Conservation (phyloP, 108 stramenopile species). For the Pseudonitzschia multiseries region DNA sequence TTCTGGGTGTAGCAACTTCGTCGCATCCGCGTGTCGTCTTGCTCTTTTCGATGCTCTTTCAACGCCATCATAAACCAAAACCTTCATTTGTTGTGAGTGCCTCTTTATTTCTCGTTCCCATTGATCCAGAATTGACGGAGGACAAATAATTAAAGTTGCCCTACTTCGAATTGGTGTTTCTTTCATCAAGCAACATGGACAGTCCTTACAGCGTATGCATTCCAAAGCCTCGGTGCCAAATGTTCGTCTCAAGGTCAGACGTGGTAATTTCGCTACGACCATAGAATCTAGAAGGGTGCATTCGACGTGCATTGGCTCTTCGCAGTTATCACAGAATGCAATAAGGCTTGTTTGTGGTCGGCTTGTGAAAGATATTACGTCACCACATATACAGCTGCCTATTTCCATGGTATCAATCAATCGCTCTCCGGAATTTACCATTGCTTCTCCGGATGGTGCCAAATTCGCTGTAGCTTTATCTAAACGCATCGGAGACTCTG, state of each 20-base stretch:
- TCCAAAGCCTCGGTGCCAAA: slow-evolving; percentile 18
- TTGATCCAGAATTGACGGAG: slow-evolving; percentile 63
- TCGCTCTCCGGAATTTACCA: slow-evolving; percentile 1
- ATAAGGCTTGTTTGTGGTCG: neutral
- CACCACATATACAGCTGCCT: slow-evolving; percentile 46
- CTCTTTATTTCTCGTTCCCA: slow-evolving; percentile 66
- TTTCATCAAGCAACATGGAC: slow-evolving; percentile 41
- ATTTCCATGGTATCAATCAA: slow-evolving; percentile 25
- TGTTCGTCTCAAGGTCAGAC: slow-evolving; percentile 4
- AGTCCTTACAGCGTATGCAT: slow-evolving; percentile 22
- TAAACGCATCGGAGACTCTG: neutral
- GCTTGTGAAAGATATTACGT: slow-evolving; percentile 13
- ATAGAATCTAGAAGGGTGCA: slow-evolving; percentile 37
- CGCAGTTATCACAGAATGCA: slow-evolving; percentile 39
- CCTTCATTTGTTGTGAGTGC: slow-evolving; percentile 54
- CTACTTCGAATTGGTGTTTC: slow-evolving; percentile 40
- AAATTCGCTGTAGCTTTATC: neutral
- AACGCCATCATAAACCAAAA: slow-evolving; percentile 61
- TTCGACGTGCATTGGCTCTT: slow-evolving; percentile 36
- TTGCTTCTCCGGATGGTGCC: slow-evolving; percentile 7
- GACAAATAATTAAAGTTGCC: slow-evolving; percentile 73
- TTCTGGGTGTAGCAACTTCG: slow-evolving; percentile 54
- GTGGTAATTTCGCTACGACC: slow-evolving; percentile 8
- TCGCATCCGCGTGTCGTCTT: slow-evolving; percentile 12
- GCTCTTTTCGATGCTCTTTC: slow-evolving; percentile 13